Conservation (phyloP, 768 basidiomycete genomes). For the Sutorius australiensis region DNA sequence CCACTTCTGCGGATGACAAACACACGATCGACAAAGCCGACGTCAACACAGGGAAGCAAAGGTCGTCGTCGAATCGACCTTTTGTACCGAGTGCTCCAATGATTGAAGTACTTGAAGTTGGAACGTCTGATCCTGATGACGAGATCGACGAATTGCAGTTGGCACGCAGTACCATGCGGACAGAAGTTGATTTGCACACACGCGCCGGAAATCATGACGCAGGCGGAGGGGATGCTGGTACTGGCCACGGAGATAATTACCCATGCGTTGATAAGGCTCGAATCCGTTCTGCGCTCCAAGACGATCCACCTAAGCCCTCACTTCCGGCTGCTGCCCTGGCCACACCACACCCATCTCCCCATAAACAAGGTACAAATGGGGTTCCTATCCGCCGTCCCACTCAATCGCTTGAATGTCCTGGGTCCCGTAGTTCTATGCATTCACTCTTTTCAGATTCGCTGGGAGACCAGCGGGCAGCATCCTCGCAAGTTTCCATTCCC, state of each 20-base stretch:
- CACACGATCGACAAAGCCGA: background rate
- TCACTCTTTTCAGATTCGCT: slow-evolving; percentile 27
- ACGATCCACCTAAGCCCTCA: background rate
- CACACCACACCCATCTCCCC: background rate
- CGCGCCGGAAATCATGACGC: background rate
- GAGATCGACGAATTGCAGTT: slow-evolving; percentile 10
- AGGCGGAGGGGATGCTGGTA: background rate
- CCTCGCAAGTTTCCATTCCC: background rate
- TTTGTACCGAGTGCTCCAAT: slow-evolving; percentile 5
- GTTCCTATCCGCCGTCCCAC: background rate
- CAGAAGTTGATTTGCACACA: background rate
- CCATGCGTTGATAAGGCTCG: slow-evolving; percentile 8
- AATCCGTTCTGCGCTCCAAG: background rate
- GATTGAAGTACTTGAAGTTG: slow-evolving; percentile 11
- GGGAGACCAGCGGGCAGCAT: background rate
- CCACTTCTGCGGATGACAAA: background rate
- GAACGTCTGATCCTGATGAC: slow-evolving; percentile 7
- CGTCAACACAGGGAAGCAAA: background rate
- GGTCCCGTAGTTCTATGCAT: slow-evolving; percentile 14
- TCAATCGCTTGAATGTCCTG: background rate
- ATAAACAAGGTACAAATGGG: background rate
- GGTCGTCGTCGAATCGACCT: background rate
- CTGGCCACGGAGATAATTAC: background rate
- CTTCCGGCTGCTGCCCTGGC: background rate
- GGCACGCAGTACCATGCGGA: background rate